phyloP scores from a whole-genome alignment of 495 filamentous ascomycete genomes.

The Lentithecium fluviatile region DNA sequence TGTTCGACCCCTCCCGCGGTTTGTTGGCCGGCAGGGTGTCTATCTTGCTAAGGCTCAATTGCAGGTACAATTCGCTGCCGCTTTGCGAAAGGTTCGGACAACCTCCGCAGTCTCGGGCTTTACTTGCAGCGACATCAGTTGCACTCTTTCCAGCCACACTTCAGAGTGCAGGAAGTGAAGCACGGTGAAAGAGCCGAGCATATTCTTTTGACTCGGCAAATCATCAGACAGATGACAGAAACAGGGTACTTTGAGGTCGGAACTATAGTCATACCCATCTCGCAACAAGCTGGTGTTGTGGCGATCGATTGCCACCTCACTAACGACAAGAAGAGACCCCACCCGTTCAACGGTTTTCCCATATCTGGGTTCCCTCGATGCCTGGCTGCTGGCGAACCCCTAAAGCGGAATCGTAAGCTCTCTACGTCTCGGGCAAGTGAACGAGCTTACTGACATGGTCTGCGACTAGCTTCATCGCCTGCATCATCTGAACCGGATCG shows the following conservation, averaged over 20 bases:
- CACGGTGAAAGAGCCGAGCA: neutral
- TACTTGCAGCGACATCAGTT: slow-evolving; percentile 7
- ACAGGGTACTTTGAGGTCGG: slow-evolving; percentile 6
- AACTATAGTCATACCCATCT: slow-evolving; percentile 4
- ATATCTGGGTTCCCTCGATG: slow-evolving; percentile 16
- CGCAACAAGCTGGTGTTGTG: neutral
- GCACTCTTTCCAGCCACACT: slow-evolving; percentile 10
- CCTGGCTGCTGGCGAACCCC: neutral
- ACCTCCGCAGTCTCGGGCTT: slow-evolving; percentile 9
- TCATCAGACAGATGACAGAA: slow-evolving; percentile 8
- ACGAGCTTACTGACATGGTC: neutral
- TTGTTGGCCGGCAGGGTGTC: neutral
- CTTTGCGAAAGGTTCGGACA: slow-evolving; percentile 3
- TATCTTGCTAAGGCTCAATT: neutral
- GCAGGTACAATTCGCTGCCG: slow-evolving; percentile 15
- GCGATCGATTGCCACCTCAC: slow-evolving; percentile 7
- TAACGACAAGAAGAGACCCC: slow-evolving; percentile 4
- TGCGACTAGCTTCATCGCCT: neutral
- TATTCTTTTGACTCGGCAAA: neutral
- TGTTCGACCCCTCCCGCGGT: neutral
- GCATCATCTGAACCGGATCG: neutral
- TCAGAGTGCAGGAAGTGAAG: slow-evolving; percentile 6
- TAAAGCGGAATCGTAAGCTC: slow-evolving; percentile 6
- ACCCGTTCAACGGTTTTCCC: neutral
- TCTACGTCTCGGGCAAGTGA: neutral